Conservation (phyloP, 139 green algal genomes). For the Dunaliella primolecta region DNA sequence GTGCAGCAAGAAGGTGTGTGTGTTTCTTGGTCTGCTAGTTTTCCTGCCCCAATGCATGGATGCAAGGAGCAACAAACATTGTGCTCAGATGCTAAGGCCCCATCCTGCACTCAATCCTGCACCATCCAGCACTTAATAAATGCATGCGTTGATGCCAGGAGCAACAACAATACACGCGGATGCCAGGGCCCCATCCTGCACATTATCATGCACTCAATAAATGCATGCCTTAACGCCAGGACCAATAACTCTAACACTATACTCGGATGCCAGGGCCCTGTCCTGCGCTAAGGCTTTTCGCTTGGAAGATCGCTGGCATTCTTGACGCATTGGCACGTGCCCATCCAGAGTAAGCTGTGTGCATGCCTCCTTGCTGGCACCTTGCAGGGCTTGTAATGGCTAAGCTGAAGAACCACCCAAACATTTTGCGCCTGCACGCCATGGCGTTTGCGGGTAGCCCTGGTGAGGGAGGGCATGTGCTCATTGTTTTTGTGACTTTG, state of each 20-base stretch:
- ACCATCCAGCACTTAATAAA: neutral
- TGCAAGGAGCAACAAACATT: no score
- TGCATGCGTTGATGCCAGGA: no score
- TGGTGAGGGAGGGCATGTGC: neutral
- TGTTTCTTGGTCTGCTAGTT: neutral
- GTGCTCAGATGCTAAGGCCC: no score
- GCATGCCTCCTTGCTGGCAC: neutral
- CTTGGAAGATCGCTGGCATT: neutral
- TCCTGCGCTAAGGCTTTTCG: neutral
- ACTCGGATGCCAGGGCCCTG: no score
- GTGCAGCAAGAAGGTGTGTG: constrained; percentile 29
- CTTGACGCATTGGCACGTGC: neutral
- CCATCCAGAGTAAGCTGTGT: neutral
- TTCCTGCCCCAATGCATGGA: no score
- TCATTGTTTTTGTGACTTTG: neutral
- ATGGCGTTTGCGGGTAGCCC: constrained; percentile 50
- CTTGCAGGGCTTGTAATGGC: constrained; percentile 14
- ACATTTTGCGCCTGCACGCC: constrained; percentile 64
- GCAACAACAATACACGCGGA: no score
- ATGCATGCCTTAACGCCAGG: neutral
- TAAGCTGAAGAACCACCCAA: constrained; percentile 43
- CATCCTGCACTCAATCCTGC: no score
- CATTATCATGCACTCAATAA: neutral
- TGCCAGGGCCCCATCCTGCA: neutral
- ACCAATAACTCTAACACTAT: no score